Percentiles rank a stretch among this genome's conserved stretches.
These are phyloP conservation scores for Claviceps paspali DNA, from an alignment of 2,329 filamentous ascomycete species.

Conservation along the genomic window DNA sequence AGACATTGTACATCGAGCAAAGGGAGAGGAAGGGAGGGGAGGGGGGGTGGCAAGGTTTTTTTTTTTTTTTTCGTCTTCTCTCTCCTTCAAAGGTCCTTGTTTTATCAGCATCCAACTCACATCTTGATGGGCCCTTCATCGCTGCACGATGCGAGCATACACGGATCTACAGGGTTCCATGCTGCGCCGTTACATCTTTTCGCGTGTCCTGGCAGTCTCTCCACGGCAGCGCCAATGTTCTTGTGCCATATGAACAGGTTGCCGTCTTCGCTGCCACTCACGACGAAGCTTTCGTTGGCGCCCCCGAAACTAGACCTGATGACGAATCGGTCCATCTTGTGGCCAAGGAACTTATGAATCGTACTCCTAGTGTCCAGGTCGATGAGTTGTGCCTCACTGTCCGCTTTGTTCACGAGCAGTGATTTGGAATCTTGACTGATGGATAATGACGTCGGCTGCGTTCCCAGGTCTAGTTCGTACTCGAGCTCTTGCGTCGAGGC, in stretches of 20 bases:
- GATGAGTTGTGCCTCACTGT: slow-evolving; percentile 63
- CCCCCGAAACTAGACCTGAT: slow-evolving; percentile 79
- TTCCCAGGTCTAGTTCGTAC: slow-evolving; percentile 51
- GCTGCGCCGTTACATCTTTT: slow-evolving; percentile 68
- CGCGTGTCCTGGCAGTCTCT: slow-evolving; percentile 60
- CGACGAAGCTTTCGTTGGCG: slow-evolving; percentile 78
- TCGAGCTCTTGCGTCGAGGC: slow-evolving; percentile 58
- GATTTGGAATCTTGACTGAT: slow-evolving; percentile 70
- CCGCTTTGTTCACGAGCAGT: slow-evolving; percentile 67
- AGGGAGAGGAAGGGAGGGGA: too few species aligned
- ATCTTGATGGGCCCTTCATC: slow-evolving; percentile 78
- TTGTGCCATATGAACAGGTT: slow-evolving; percentile 84
- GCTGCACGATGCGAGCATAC: slow-evolving; percentile 79
- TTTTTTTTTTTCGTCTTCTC: too few species aligned
- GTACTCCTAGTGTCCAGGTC: slow-evolving; percentile 58
- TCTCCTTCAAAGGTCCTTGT: too few species aligned
- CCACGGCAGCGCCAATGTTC: slow-evolving; percentile 59
- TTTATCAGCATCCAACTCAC: too few species aligned
- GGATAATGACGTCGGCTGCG: slow-evolving; percentile 60
- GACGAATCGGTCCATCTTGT: slow-evolving; percentile 59
- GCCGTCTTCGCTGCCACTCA: slow-evolving; percentile 75
- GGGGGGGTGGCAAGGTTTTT: too few species aligned
- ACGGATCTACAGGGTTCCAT: slow-evolving; percentile 75
- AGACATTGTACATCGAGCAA: too few species aligned
- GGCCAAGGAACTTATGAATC: slow-evolving; percentile 62